Evolutionary conservation across 176 grass and related monocot genomes (phyloP).

Genomic region (Triticum urartu): DNA sequence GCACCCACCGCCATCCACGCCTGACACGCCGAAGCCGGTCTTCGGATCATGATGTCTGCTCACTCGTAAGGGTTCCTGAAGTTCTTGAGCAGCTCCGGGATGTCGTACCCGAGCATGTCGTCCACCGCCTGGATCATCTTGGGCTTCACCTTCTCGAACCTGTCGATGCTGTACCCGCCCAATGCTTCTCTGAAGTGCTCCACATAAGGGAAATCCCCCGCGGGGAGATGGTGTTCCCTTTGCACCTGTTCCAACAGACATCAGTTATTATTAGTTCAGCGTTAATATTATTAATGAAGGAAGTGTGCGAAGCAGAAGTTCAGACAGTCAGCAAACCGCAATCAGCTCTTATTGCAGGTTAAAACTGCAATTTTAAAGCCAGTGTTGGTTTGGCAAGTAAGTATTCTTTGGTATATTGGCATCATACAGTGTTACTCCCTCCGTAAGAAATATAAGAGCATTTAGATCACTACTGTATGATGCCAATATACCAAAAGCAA

Average conservation of each 20-base stretch:
- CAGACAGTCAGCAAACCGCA: background rate
- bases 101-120: constrained; percentile 95
- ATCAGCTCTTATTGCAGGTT: background rate
- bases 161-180: constrained; percentile 81
- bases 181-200: constrained; percentile 89
- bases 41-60: background rate
- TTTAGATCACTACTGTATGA: no score
- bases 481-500: background rate
- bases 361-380: background rate
- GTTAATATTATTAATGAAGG: background rate
- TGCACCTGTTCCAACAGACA: constrained; percentile 63
- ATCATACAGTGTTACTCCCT: no score
- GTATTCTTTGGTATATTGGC: no score
- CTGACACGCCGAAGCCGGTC: background rate
- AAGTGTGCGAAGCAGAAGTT: background rate
- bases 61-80: constrained; percentile 93
- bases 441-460: no score
- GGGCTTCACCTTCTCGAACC: constrained; percentile 94
- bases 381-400: constrained; percentile 4
- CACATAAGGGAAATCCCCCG: constrained; percentile 84
- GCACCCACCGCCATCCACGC: background rate
- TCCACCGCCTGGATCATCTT: constrained; percentile 91
- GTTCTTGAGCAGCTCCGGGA: constrained; percentile 79
- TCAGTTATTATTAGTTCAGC: background rate
- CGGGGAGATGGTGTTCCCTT: constrained; percentile 75